These are phyloP conservation scores for Psilocybe cyanescens DNA, from an alignment of 768 basidiomycete genomes.

Conservation along the genomic window DNA sequence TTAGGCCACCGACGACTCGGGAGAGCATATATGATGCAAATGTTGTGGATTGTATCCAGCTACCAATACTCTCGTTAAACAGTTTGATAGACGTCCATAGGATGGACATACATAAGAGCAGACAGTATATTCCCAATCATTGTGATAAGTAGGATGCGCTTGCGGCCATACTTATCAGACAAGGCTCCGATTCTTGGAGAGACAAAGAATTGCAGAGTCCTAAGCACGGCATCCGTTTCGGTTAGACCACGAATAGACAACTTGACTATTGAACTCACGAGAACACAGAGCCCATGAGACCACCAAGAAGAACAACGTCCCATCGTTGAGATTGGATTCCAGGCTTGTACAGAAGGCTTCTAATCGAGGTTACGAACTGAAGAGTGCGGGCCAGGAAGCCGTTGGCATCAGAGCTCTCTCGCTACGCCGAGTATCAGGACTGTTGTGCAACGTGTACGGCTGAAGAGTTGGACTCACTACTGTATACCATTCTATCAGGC, in stretches of 20 bases:
- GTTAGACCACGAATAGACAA: conserved; percentile 27
- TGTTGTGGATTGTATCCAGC: conserved; percentile 89
- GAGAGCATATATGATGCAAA: conserved; percentile 92
- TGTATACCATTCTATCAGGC: conserved; percentile 94
- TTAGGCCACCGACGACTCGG: conserved; percentile 88
- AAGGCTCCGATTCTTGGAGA: conserved; percentile 82
- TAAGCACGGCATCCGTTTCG: conserved; percentile 37
- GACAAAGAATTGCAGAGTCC: conserved; percentile 82
- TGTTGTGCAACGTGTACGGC: not conserved
- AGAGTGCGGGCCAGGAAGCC: conserved; percentile 80
- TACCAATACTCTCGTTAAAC: conserved; percentile 28
- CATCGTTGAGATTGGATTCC: conserved; percentile 72
- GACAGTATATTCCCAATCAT: conserved; percentile 96
- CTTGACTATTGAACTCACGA: conserved; percentile 57
- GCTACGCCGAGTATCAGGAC: conserved; percentile 37
- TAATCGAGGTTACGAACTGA: conserved; percentile 62
- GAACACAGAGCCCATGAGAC: conserved; percentile 92
- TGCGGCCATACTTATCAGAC: conserved; percentile 91
- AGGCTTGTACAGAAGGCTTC: conserved; percentile 67
- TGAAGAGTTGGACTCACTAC: conserved; percentile 45
- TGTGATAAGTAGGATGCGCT: conserved; percentile 76
- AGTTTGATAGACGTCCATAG: not conserved
- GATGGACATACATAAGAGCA: conserved; percentile 68
- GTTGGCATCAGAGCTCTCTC: conserved; percentile 70
- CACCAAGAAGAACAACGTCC: conserved; percentile 96